A percentile compares a stretch with the other conserved stretches of the same genome.
phyloP scores from a whole-genome alignment of 2,329 filamentous ascomycete genomes.

The Diaporthe citriasiana region DNA sequence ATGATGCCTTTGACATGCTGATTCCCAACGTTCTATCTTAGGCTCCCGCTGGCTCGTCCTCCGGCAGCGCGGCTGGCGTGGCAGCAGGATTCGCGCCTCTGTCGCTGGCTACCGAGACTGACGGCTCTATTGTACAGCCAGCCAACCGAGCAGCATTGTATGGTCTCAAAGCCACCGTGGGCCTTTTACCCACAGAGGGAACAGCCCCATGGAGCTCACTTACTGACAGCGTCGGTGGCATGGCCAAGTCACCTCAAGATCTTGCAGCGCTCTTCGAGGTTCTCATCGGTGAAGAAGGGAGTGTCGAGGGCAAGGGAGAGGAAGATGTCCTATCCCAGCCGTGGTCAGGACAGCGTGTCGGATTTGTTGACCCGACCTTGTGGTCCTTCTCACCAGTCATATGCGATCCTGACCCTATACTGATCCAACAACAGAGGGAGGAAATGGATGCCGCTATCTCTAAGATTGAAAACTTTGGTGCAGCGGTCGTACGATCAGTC shows the following conservation, averaged over 20 bases:
- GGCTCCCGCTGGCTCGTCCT: conserved; percentile 1
- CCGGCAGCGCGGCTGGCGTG: neutral
- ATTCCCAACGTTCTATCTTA: neutral
- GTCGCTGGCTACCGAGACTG: neutral
- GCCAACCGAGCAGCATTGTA: neutral
- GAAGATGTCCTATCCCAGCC: too few species aligned
- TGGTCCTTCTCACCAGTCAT: neutral
- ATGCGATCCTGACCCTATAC: neutral
- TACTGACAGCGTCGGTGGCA: neutral
- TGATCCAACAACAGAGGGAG: neutral
- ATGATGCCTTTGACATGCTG: neutral
- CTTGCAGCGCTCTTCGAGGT: neutral
- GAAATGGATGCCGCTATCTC: neutral
- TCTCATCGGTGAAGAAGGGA: neutral
- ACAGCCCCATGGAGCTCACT: neutral
- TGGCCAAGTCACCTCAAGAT: conserved; percentile 3
- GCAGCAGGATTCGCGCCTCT: conserved; percentile 6
- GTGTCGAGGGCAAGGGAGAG: too few species aligned
- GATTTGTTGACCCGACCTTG: neutral
- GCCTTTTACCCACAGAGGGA: neutral
- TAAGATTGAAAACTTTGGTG: neutral
- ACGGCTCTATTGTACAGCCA: neutral
- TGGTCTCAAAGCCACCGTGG: neutral
- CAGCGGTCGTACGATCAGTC: neutral
- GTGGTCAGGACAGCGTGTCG: neutral